Evolutionary conservation across 257 asterid genomes (phyloP).

Genomic region (Leonotis leonurus): DNA sequence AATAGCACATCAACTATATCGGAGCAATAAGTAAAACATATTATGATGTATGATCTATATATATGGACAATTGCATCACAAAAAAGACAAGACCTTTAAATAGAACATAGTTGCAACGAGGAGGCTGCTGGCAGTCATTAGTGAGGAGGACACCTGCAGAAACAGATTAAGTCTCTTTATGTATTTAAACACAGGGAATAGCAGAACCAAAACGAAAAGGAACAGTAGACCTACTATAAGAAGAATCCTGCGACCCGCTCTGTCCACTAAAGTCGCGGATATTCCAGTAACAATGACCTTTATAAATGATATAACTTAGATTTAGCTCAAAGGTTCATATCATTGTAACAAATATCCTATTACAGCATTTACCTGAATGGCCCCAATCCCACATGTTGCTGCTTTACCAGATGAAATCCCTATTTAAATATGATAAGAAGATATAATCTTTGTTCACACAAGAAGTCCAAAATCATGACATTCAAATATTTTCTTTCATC

Average conservation of each 20-base stretch:
- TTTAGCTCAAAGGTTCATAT: not conserved
- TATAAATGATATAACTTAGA: not conserved
- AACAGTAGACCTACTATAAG: slow-evolving; percentile 47
- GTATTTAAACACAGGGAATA: not conserved
- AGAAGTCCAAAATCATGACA: not conserved
- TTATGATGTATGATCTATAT: not conserved
- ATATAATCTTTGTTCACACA: not conserved
- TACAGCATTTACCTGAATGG: slow-evolving; percentile 54
- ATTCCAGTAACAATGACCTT: slow-evolving; percentile 72
- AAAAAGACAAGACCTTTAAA: slow-evolving; percentile 39
- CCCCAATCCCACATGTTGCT: slow-evolving; percentile 80
- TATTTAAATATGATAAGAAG: slow-evolving; percentile 20
- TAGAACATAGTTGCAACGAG: slow-evolving; percentile 65
- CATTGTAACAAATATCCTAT: not conserved
- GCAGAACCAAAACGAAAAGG: not conserved
- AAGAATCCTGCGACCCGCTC: slow-evolving; percentile 78
- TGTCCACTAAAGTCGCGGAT: slow-evolving; percentile 60
- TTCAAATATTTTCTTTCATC: not conserved
- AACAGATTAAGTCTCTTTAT: not conserved
- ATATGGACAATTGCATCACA: not conserved
- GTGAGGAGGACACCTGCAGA: slow-evolving; percentile 51
- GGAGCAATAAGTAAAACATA: not conserved
- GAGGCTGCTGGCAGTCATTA: slow-evolving; percentile 59
- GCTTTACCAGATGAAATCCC: slow-evolving; percentile 71
- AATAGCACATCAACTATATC: not conserved